Percentiles rank a stretch among this genome's conserved stretches.
Conservation (phyloP, 2,329 filamentous ascomycete genomes). For the Domatiomyces globalis region DNA sequence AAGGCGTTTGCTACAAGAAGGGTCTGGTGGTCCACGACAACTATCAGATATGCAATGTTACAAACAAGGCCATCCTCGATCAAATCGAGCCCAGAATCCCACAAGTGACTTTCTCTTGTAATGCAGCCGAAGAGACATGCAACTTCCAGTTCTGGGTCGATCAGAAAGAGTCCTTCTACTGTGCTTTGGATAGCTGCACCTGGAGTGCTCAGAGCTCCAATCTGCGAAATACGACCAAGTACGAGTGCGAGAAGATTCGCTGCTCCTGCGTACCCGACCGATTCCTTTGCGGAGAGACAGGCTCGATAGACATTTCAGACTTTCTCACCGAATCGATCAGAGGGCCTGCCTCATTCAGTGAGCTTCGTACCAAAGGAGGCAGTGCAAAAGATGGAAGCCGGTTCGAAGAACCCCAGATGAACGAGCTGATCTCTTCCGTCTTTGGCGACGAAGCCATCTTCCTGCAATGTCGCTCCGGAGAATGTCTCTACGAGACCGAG, state of each 20-base stretch:
- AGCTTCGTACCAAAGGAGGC: conserved; percentile 41
- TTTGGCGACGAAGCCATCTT: conserved; percentile 88
- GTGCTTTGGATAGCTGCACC: conserved; percentile 66
- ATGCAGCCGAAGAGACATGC: conserved; percentile 58
- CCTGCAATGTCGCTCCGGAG: conserved; percentile 67
- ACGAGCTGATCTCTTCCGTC: conserved; percentile 70
- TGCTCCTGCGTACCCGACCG: conserved; percentile 81
- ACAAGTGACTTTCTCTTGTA: conserved; percentile 88
- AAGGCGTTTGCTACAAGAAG: conserved; percentile 81
- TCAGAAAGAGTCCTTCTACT: conserved; percentile 89
- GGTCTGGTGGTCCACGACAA: conserved; percentile 87
- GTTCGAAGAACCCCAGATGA: conserved; percentile 86
- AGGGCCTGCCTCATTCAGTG: conserved; percentile 75
- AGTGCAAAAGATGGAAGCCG: conserved; percentile 57
- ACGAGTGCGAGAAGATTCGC: conserved; percentile 69
- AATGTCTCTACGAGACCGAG: conserved; percentile 86
- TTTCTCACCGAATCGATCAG: conserved; percentile 72
- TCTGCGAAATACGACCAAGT: conserved; percentile 64
- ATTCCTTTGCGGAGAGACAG: conserved; percentile 85
- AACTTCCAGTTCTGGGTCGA: conserved; percentile 99
- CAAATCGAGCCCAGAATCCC: conserved; percentile 73
- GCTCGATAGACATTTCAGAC: conserved; percentile 81
- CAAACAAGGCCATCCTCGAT: conserved; percentile 82
- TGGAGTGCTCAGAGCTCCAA: conserved; percentile 56
- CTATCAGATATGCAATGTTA: conserved; percentile 95